A percentile compares a stretch with the other conserved stretches of the same genome.
These are phyloP conservation scores for Sutorius eximius DNA, from an alignment of 1,284 basidiomycete species.

Conservation along the genomic window DNA sequence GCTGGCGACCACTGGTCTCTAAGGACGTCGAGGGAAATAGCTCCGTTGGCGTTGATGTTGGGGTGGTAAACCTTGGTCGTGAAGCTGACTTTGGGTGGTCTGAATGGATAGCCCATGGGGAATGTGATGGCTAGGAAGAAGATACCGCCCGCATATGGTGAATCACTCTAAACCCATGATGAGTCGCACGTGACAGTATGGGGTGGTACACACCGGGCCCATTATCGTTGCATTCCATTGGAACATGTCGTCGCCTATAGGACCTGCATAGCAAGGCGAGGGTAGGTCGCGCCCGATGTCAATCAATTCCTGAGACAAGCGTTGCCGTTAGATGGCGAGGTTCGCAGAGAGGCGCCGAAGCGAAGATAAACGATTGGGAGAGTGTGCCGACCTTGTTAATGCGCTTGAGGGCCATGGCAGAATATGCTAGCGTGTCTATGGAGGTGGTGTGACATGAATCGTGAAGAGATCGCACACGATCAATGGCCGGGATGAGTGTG, in stretches of 20 bases:
- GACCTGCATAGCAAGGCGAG: conserved; percentile 95
- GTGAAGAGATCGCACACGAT: conserved; percentile 41
- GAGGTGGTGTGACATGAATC: conserved; percentile 16
- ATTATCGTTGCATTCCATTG: conserved; percentile 98
- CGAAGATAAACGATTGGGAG: background rate
- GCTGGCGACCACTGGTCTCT: conserved; percentile 98
- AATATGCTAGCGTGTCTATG: conserved; percentile 34
- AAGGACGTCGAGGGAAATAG: conserved; percentile 97
- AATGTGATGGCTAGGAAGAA: conserved; percentile 95
- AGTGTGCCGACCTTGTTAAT: conserved; percentile 87
- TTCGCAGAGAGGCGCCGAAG: conserved; percentile 12
- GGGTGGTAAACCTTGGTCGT: conserved; percentile 98
- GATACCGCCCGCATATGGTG: conserved; percentile 93
- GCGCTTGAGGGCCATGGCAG: conserved; percentile 90
- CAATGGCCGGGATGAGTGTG: conserved; percentile 19
- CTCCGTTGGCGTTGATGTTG: conserved; percentile 97
- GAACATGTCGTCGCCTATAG: conserved; percentile 96
- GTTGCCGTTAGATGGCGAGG: conserved; percentile 11
- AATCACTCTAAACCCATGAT: conserved; percentile 68
- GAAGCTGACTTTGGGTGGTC: conserved; percentile 99
- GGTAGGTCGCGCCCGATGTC: conserved; percentile 98
- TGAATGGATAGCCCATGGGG: conserved; percentile 97
- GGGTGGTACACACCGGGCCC: conserved; percentile 75
- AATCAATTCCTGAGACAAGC: conserved; percentile 77
- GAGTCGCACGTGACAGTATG: conserved; percentile 5